A percentile compares a stretch with the other conserved stretches of the same genome.
Conservation (phyloP, 2,329 filamentous ascomycete species). For the Fusarium protoensiforme region DNA sequence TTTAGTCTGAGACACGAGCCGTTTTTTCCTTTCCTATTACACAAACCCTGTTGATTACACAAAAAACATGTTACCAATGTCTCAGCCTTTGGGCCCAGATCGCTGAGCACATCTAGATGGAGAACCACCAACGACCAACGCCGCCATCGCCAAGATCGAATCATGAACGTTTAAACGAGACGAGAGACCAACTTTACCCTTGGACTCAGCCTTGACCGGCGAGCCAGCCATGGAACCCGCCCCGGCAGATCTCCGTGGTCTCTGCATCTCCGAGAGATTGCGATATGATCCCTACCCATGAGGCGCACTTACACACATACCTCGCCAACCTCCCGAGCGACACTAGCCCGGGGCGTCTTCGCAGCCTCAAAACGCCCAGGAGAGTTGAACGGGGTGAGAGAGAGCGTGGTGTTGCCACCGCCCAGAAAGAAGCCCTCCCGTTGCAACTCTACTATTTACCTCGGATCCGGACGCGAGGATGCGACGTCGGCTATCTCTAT, state of each 20-base stretch:
- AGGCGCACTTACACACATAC: slow-evolving; percentile 16
- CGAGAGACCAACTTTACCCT: neutral
- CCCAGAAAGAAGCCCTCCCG: slow-evolving; percentile 1
- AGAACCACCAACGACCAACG: neutral
- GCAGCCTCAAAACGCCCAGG: neutral
- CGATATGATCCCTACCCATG: slow-evolving; percentile 28
- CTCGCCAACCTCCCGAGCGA: slow-evolving; percentile 20
- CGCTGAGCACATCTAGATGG: neutral
- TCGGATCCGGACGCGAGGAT: slow-evolving; percentile 22
- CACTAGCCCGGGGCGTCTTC: neutral
- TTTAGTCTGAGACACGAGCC: slow-evolving; percentile 14
- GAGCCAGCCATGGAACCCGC: neutral
- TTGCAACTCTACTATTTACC: slow-evolving; percentile 19
- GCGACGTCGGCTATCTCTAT: slow-evolving; percentile 34
- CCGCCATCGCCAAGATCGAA: neutral
- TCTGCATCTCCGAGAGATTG: slow-evolving; percentile 17
- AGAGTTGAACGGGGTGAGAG: slow-evolving; percentile 1
- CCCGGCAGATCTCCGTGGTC: slow-evolving; percentile 5
- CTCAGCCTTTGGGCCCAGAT: neutral
- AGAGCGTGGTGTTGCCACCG: slow-evolving; percentile 32
- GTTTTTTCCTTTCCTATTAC: neutral
- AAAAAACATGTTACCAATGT: neutral
- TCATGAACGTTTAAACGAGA: neutral
- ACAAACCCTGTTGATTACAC: slow-evolving; percentile 10
- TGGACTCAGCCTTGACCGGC: neutral